Evolutionary conservation across 2,329 filamentous ascomycete species (phyloP).

Genomic region (Bertia moriformis): DNA sequence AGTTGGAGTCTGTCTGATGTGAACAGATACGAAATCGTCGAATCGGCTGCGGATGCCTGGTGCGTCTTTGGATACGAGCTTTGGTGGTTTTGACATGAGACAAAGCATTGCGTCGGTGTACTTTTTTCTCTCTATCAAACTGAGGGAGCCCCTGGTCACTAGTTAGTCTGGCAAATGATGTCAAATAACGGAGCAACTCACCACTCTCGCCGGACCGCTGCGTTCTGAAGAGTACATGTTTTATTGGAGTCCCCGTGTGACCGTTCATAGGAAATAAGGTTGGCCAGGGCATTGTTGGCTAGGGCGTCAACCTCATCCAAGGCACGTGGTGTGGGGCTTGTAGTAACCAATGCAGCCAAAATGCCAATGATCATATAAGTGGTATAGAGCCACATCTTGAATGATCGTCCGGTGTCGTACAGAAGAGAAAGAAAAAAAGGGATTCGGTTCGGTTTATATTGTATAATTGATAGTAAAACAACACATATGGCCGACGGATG

Average conservation of each 20-base stretch:
- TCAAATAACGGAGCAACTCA: neutral
- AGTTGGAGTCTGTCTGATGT: neutral
- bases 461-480: no score
- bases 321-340: neutral
- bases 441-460: no score
- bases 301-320: neutral
- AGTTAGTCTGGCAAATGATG: neutral
- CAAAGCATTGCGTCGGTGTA: neutral
- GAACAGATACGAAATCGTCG: neutral
- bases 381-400: neutral
- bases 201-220: neutral
- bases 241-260: neutral
- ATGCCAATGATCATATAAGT: neutral
- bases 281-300: neutral
- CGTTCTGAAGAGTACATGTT: neutral
- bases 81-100: neutral
- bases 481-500: no score
- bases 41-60: neutral
- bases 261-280: neutral
- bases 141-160: neutral
- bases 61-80: neutral
- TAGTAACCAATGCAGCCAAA: neutral
- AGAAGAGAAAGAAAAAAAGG: constrained; percentile 1
- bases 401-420: no score
- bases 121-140: neutral